phyloP scores from a whole-genome alignment of 495 filamentous ascomycete species.

The Xylaria acuta region DNA sequence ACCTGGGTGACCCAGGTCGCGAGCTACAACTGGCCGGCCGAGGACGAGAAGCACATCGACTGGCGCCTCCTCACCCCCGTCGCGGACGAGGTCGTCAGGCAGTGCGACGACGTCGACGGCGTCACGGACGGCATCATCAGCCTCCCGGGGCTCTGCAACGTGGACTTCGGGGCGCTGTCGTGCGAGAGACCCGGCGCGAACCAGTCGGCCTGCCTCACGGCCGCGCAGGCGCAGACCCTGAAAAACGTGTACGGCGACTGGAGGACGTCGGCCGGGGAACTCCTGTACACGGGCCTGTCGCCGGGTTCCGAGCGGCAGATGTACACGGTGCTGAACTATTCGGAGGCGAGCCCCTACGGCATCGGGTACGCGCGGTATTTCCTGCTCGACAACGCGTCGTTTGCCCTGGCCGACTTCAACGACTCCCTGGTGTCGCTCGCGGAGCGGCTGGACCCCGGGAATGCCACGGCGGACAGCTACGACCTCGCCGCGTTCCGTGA shows the following conservation, averaged over 20 bases:
- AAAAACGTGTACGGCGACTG: constrained; percentile 60
- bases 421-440: constrained; percentile 47
- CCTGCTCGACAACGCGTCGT: constrained; percentile 50
- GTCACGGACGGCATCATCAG: constrained; percentile 69
- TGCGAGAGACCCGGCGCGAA: constrained; percentile 47
- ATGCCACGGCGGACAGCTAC: constrained; percentile 54
- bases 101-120: constrained; percentile 72
- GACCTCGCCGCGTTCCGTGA: constrained; percentile 55
- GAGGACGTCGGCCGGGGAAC: constrained; percentile 56
- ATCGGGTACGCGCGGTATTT: constrained; percentile 51
- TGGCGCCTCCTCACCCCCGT: constrained; percentile 58
- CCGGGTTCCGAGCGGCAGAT: constrained; percentile 52
- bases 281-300: constrained; percentile 60
- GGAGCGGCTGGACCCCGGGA: constrained; percentile 50
- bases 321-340: constrained; percentile 43
- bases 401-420: constrained; percentile 45
- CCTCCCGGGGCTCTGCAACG: constrained; percentile 63
- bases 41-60: constrained; percentile 58
- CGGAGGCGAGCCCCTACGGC: constrained; percentile 48
- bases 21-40: constrained; percentile 47
- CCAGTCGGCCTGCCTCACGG: constrained; percentile 54
- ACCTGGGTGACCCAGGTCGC: constrained; percentile 53
- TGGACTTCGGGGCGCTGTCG: constrained; percentile 58
- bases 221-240: constrained; percentile 61
- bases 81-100: constrained; percentile 63